phyloP scores from a whole-genome alignment of 2,329 filamentous ascomycete genomes.

The Beauveria sp. region DNA sequence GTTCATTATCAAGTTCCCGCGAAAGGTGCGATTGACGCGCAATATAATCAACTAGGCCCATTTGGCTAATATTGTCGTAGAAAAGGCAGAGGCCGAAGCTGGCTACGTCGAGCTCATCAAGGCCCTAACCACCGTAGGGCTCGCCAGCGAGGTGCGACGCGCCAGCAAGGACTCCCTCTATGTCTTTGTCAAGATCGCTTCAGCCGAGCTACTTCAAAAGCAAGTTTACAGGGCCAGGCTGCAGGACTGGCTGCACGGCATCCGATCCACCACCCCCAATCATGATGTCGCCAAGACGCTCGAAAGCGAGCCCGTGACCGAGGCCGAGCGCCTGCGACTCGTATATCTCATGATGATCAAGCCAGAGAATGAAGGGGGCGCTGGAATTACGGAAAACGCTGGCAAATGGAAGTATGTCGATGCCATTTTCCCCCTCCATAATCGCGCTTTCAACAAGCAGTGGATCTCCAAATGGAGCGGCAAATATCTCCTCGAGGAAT shows the following conservation, averaged over 20 bases:
- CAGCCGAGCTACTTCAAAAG: conserved; percentile 63
- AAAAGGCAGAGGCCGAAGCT: conserved; percentile 60
- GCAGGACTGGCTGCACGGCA: conserved; percentile 88
- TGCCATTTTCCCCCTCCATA: conserved; percentile 71
- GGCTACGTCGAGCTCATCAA: conserved; percentile 73
- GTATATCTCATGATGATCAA: conserved; percentile 80
- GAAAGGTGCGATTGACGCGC: conserved; percentile 43
- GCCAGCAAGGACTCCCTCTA: conserved; percentile 69
- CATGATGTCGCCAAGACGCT: conserved; percentile 63
- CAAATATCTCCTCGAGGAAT: conserved; percentile 58
- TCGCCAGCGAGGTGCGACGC: conserved; percentile 79
- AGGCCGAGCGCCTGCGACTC: conserved; percentile 80
- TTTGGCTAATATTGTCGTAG: conserved; percentile 32
- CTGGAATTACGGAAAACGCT: conserved; percentile 62
- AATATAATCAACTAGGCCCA: background rate
- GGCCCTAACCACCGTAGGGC: conserved; percentile 67
- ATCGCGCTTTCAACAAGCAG: conserved; percentile 64
- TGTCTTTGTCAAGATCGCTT: conserved; percentile 74
- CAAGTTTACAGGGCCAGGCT: conserved; percentile 83
- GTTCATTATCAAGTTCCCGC: conserved; percentile 68
- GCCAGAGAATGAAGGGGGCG: conserved; percentile 65
- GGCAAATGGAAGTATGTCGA: conserved; percentile 67
- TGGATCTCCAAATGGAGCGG: conserved; percentile 71
- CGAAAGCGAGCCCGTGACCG: conserved; percentile 67
- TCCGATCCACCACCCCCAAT: conserved; percentile 68